phyloP scores from a whole-genome alignment of 148 eudicot species.

The Rhododendron ferrugineum region DNA sequence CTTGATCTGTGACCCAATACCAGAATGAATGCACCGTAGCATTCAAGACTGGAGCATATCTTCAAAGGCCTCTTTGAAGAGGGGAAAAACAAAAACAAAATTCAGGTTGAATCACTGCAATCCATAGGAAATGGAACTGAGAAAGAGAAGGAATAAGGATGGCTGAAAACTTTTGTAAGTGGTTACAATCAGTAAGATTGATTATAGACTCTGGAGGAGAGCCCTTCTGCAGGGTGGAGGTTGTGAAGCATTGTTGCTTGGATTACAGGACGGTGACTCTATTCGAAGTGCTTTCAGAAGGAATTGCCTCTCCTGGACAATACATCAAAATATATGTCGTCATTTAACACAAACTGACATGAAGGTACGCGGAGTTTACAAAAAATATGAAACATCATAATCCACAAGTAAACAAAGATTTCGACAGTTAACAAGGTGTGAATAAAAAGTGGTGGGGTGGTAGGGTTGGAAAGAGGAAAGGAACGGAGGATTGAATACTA shows the following conservation, averaged over 20 bases:
- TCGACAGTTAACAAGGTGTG: neutral
- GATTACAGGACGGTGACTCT: conserved; percentile 47
- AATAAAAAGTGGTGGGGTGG: neutral
- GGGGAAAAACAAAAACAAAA: conserved; percentile 21
- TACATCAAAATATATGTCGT: conserved; percentile 1
- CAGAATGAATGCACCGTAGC: conserved; percentile 47
- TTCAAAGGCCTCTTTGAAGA: conserved; percentile 36
- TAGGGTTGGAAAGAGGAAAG: neutral
- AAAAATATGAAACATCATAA: neutral
- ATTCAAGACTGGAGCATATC: conserved; percentile 53
- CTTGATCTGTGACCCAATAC: conserved; percentile 31
- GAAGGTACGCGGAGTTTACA: neutral
- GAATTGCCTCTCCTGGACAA: conserved; percentile 84
- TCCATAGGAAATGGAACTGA: conserved; percentile 31
- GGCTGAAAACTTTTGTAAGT: conserved; percentile 17
- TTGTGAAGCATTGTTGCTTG: conserved; percentile 40
- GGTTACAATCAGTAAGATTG: conserved; percentile 22
- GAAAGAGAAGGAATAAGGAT: conserved; percentile 25
- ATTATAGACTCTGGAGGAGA: conserved; percentile 80
- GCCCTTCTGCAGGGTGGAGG: conserved; percentile 89
- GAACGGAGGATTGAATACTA: neutral
- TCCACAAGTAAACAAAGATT: neutral
- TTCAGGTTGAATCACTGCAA: conserved; percentile 64
- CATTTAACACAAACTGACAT: conserved; percentile 1
- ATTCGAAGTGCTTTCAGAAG: conserved; percentile 77